Conservation (phyloP, 2,329 filamentous ascomycete species). For the Whalleya microplaca region DNA sequence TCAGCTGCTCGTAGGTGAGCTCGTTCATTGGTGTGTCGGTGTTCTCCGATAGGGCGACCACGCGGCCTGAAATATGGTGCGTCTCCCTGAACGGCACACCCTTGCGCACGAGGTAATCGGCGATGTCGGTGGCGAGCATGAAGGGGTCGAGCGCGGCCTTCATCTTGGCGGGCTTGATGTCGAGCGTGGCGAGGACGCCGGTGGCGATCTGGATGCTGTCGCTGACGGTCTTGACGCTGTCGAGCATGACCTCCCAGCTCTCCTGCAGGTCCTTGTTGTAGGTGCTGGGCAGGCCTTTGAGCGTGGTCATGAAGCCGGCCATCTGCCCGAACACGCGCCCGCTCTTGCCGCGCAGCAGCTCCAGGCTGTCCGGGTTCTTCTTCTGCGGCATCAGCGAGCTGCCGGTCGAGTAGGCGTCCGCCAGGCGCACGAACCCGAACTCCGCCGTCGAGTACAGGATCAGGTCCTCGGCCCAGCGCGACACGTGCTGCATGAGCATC, state of each 20-base stretch:
- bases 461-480: slow-evolving; percentile 73
- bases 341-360: slow-evolving; percentile 73
- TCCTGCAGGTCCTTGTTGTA: slow-evolving; percentile 97
- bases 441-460: slow-evolving; percentile 77
- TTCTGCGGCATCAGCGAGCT: slow-evolving; percentile 82
- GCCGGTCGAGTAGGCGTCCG: slow-evolving; percentile 80
- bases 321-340: slow-evolving; percentile 57
- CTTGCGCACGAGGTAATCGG: slow-evolving; percentile 69
- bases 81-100: slow-evolving; percentile 82
- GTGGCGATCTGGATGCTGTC: slow-evolving; percentile 84
- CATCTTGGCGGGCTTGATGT: slow-evolving; percentile 75
- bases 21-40: slow-evolving; percentile 71
- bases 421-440: slow-evolving; percentile 75
- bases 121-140: slow-evolving; percentile 78
- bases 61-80: slow-evolving; percentile 77
- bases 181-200: slow-evolving; percentile 63
- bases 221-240: slow-evolving; percentile 78
- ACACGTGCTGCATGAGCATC: slow-evolving; percentile 72
- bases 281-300: slow-evolving; percentile 72
- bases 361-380: slow-evolving; percentile 79
- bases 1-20: slow-evolving; percentile 67
- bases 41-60: slow-evolving; percentile 74
- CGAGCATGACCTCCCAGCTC: slow-evolving; percentile 81
- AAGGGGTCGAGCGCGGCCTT: slow-evolving; percentile 75
- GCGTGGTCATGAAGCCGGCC: slow-evolving; percentile 76